Conservation (phyloP, 2,329 filamentous ascomycete species). For the Ophiostoma ips region DNA sequence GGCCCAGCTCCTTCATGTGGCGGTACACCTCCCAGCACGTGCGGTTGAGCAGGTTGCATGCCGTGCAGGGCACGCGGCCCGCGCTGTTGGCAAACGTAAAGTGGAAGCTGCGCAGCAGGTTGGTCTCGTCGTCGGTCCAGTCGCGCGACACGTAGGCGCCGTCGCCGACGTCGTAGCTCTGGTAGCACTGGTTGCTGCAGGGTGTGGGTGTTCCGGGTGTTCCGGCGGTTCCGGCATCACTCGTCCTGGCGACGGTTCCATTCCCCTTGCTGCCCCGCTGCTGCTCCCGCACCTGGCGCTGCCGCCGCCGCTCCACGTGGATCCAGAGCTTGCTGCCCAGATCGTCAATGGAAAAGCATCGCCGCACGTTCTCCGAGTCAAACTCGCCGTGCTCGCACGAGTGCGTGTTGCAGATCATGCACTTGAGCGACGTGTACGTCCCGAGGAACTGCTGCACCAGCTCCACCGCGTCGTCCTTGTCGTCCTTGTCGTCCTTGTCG, state of each 20-base stretch:
- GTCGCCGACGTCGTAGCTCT: conserved; percentile 20
- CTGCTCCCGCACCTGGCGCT: conserved; percentile 17
- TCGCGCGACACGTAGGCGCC: conserved; percentile 20
- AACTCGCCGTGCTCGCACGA: conserved; percentile 50
- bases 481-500: neutral
- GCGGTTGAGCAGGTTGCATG: conserved; percentile 35
- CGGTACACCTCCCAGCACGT: conserved; percentile 38
- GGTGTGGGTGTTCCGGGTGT: conserved; percentile 6
- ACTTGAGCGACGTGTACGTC: conserved; percentile 41
- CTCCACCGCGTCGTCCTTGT: conserved; percentile 14
- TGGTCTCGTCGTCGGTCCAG: conserved; percentile 37
- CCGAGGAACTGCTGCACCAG: conserved; percentile 34
- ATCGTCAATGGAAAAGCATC: conserved; percentile 36
- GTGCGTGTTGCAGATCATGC: conserved; percentile 45
- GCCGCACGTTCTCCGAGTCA: conserved; percentile 37
- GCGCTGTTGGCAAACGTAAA: conserved; percentile 29
- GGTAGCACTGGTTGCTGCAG: conserved; percentile 32
- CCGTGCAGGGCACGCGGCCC: conserved; percentile 33
- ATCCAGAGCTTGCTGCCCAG: conserved; percentile 12
- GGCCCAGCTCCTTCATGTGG: conserved; percentile 27
- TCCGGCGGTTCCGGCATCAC: neutral
- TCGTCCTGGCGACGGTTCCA: no score
- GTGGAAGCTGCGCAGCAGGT: conserved; percentile 33
- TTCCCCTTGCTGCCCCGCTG: neutral
- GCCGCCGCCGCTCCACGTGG: conserved; percentile 12